Evolutionary conservation across 176 grass and related monocot genomes (phyloP), one percentile per base, ranked within the genome.

Genomic region (Juncus inflexus): DNA sequence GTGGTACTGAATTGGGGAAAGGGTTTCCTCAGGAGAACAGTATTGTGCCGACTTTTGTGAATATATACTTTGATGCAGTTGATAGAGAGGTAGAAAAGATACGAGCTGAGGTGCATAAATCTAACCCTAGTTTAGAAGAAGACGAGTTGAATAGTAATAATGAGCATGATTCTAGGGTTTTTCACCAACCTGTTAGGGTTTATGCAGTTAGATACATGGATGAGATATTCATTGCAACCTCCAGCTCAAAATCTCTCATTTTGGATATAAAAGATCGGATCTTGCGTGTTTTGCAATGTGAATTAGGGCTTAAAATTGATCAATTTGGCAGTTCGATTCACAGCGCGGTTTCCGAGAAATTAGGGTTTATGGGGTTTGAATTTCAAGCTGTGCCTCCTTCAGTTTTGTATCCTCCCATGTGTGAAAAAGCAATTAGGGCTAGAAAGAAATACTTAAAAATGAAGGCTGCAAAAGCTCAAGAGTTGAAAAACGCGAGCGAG

Each of bases 401-500:
- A 15, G 84, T 96, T 12, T 50, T 96, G 37, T 75, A 81, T 63
- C 91, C 87, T 5, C 82, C 87, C 12, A 83, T 96, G 84, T 86
- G 84, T 19, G 84, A 96, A 80, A 96, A 91, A 75, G 91, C 87
- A 0, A 88, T 88, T 55, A 74, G 91, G 50, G 87, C 91, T 19
- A 90, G 72, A 66, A 96, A 96, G 60, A 96, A 86, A 78, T 88
- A 83, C 66, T 67, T 96, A 42, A 96, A 96, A 42, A 87, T 65
- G 74, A 96, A 88, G 55, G 87, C 79, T 3, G 87, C 83, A 37
- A 83, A 81, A 78, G 75, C 74, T 0, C 61, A 83, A 74, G 91
- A 90, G 79, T 69, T 96, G 62, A 96, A 83, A 65, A 90, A 96
- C 81, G 87, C 91, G 4, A 78, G 91, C 1, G 84, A 96, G 82